Evolutionary conservation across 2,329 filamentous ascomycete species (phyloP).

Genomic region (Trichoderma semiorbis): DNA sequence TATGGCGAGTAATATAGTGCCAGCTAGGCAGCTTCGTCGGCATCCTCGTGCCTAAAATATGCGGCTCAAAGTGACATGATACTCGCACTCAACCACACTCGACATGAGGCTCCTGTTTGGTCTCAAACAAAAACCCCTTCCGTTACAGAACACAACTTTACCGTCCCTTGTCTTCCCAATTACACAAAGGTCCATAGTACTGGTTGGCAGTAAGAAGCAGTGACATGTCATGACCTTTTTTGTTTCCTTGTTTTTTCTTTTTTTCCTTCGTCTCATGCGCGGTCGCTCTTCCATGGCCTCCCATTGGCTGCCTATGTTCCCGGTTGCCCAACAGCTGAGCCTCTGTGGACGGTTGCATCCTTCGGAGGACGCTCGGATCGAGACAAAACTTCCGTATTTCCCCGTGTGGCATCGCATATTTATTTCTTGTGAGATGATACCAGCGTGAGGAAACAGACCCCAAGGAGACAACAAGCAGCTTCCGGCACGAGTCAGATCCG

Average conservation of each 20-base stretch:
- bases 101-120: background rate
- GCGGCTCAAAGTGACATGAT: background rate
- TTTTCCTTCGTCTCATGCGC: background rate
- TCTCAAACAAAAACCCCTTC: background rate
- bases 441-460: background rate
- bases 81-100: background rate
- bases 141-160: background rate
- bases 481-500: background rate
- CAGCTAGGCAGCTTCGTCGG: background rate
- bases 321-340: background rate
- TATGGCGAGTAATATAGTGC: background rate
- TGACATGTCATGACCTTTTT: background rate
- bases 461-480: background rate
- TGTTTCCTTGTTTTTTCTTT: background rate
- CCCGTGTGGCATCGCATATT: background rate
- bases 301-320: background rate
- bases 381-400: background rate
- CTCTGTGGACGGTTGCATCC: background rate
- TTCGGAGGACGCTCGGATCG: background rate
- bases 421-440: background rate
- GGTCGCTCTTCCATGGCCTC: background rate
- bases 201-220: background rate
- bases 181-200: background rate
- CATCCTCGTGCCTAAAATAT: background rate
- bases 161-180: background rate